These are phyloP conservation scores for Phytophthora hybrid DNA, from an alignment of 352 stramenopile species.

Conservation along the genomic window DNA sequence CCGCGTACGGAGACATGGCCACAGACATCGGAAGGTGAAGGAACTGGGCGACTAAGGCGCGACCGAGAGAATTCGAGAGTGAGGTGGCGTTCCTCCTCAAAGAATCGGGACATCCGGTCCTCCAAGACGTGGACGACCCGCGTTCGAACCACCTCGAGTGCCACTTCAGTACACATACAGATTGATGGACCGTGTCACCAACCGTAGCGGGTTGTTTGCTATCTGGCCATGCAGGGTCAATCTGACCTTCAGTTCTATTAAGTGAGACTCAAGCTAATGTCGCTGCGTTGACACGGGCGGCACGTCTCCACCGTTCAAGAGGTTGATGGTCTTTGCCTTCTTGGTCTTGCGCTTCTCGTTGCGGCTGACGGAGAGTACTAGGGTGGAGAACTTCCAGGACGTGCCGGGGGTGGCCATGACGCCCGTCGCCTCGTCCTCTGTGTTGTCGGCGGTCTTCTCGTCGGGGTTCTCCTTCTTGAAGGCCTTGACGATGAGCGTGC, in stretches of 20 bases:
- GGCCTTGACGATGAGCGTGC: conserved; percentile 79
- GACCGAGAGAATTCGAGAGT: conserved; percentile 24
- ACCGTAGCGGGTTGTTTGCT: conserved; percentile 19
- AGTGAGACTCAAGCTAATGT: conserved; percentile 7
- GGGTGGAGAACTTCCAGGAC: conserved; percentile 80
- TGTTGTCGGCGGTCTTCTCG: conserved; percentile 11
- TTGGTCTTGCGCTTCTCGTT: conserved; percentile 70
- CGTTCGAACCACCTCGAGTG: conserved; percentile 2
- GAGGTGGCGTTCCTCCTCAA: conserved; percentile 7
- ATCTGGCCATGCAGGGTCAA: not conserved
- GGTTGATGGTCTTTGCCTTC: conserved; percentile 72
- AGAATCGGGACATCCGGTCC: conserved; percentile 11
- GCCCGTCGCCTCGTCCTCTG: conserved; percentile 20
- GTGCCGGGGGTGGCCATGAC: conserved; percentile 73
- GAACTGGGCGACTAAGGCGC: not conserved
- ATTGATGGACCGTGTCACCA: conserved; percentile 4
- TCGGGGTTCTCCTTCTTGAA: conserved; percentile 60
- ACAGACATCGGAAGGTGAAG: conserved; percentile 10
- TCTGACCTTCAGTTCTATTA: conserved; percentile 25
- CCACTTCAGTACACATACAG: not conserved
- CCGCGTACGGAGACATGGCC: conserved; percentile 37
- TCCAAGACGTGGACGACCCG: not conserved
- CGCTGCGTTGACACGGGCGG: conserved; percentile 25
- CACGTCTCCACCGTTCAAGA: conserved; percentile 43
- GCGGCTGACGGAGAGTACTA: conserved; percentile 68